Evolutionary conservation across 208 protist species (phyloP), one percentile per base, ranked within the genome.

Genomic region (Leishmania martiniquensis): DNA sequence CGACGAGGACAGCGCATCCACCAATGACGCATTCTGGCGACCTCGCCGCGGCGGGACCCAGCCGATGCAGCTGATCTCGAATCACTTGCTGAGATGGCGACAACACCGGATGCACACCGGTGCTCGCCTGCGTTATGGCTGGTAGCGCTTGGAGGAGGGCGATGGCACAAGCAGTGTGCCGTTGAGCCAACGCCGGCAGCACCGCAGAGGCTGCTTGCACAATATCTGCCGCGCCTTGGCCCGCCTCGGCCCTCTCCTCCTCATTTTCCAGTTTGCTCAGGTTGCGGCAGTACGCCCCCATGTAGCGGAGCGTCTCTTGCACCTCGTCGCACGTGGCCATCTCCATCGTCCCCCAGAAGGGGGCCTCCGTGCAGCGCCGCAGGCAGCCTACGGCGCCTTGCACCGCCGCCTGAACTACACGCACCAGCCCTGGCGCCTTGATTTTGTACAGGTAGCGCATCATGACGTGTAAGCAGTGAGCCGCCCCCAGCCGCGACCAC

Each of bases 401-500:
- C 37, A 45, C 17, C 34, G 63, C 52, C 12, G 25, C 52, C 32
- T 74, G 51, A 29, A 47, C 52, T 70, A 5, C 55, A n/a, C 45
- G 10, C 17, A 1, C 44, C 25, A 49, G 57, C 25, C 25, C 72
- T n/a, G 52, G 49, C 9, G 34, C 72, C 45, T 9, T 34, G 7
- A 44, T 29, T n/a, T 45, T 45, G 25, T 32, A 29, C 55, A 67
- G 39, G 55, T 5, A 10, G 57, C 55, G 55, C 55, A 76, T 29
- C 37, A 76, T 44, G 47, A 39, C 39, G 17, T 37, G 59, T 34
- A 77, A 1, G 52, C 74, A 77, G 0, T 70, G 49, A 37, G 74
- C 59, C 34, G 74, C 74, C 63, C 74, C 74, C 32, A 77, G 37
- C 47, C 60, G 60, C 6, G 29, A 32, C 62, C 74, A 77, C 42